Conservation (phyloP, 2,329 filamentous ascomycete species). For the Teratosphaeriaceae sp. region DNA sequence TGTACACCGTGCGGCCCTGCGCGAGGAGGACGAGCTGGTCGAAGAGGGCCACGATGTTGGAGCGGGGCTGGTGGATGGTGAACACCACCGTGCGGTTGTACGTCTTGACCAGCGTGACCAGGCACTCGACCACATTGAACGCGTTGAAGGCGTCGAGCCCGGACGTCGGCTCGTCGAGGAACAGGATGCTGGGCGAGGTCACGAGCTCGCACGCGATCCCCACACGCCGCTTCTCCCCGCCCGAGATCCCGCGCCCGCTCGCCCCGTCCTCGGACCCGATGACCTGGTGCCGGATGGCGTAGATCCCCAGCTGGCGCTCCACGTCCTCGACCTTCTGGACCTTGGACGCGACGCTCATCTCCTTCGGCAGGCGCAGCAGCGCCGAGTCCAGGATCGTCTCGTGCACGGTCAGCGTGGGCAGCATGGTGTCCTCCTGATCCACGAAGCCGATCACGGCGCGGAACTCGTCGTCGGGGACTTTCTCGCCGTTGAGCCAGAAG, state of each 20-base stretch:
- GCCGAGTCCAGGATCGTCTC: conserved; percentile 96
- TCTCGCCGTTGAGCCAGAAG: conserved; percentile 91
- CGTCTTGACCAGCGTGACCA: conserved; percentile 88
- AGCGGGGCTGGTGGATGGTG: conserved; percentile 95
- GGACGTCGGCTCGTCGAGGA: conserved; percentile 94
- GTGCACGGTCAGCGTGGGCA: conserved; percentile 92
- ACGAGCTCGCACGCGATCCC: conserved; percentile 97
- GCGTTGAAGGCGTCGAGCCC: conserved; percentile 95
- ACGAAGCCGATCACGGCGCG: conserved; percentile 93
- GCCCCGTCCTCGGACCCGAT: conserved; percentile 97
- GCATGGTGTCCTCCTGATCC: conserved; percentile 95
- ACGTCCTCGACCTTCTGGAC: conserved; percentile 88
- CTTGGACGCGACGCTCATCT: conserved; percentile 84
- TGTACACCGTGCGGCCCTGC: conserved; percentile 85
- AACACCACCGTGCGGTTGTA: conserved; percentile 98
- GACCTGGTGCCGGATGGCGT: conserved; percentile 86
- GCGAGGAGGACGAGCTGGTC: conserved; percentile 89
- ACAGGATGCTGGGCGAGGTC: conserved; percentile 93
- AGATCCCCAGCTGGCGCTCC: conserved; percentile 90
- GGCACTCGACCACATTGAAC: conserved; percentile 94
- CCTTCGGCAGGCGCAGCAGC: conserved; percentile 78
- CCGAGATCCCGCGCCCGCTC: conserved; percentile 89
- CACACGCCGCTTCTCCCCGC: conserved; percentile 91
- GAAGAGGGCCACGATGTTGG: conserved; percentile 96
- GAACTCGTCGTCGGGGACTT: conserved; percentile 76